Base-by-base conservation (phyloP, 164 flowering plant species). In the Buxus sempervirens region DNA sequence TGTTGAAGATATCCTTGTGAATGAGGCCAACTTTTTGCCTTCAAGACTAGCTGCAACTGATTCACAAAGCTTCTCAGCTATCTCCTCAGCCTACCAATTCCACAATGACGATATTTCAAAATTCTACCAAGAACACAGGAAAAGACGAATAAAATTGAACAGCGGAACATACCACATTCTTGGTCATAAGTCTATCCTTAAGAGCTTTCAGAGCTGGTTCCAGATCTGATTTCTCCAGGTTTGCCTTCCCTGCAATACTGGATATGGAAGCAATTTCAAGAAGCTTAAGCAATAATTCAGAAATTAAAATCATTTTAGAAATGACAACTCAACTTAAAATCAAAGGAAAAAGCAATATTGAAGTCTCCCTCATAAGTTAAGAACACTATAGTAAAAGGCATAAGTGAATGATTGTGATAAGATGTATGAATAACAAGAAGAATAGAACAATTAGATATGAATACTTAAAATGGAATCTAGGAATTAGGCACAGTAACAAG, bases 61-160 rank as follows among this genome's bases (percentile, higher is more conserved):
- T 79, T 93, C 98, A 81, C 98, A 93, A 54, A 93, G 96, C 79
- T 93, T 90, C 81, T 87, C 96, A 70, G 98, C 96, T 70, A 93
- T 93, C 75, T 90, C 98, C 82, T 93, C 98, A 42, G 98, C 98
- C 98, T 93, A 79, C 7, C 22, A 61, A 60, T 59, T 20, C 15
- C 64, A 64, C 54, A 60, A 25, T 15, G 48, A 15, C 20, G 10
- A 64, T 55, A 19, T 20, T 18, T n/a, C 48, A 75, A 42, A 42
- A 65, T 56, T 65, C 56, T 60, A 20, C 13, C 12, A 41, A 63
- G 24, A 62, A 72, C 58, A n/a, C 27, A 21, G 8, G 32, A 67
- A 54, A 18, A 32, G 9, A 21, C 28, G 16, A 19, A 38, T 9
- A 24, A 32, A 21, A 63, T 2, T 60, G 21, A 49, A 70, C 22